Percentiles rank a stretch among this genome's conserved stretches.
Evolutionary conservation across 2,329 filamentous ascomycete genomes (phyloP).

Genomic region (Tolypocladium nubicola): DNA sequence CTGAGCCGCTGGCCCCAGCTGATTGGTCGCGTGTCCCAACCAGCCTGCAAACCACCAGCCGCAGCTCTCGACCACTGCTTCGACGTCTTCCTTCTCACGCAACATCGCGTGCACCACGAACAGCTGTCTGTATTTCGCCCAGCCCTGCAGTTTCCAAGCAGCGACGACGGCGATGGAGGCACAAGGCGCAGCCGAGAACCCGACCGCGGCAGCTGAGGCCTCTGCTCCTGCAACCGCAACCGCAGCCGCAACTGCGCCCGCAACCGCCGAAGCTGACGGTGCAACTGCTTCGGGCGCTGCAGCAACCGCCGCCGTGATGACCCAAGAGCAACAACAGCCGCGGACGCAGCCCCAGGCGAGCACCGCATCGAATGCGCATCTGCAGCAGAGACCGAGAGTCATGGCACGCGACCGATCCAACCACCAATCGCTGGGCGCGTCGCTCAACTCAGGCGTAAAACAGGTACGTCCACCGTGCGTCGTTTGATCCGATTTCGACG

Average conservation of each 20-base stretch:
- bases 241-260: not conserved
- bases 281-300: not conserved
- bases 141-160: not conserved
- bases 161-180: not conserved
- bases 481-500: conserved; percentile 1
- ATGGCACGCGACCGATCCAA: conserved; percentile 43
- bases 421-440: conserved; percentile 55
- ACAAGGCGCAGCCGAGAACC: not conserved
- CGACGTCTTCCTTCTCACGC: not conserved
- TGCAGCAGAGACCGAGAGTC: conserved; percentile 14
- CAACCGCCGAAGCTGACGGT: conserved; percentile 1
- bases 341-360: conserved; percentile 8
- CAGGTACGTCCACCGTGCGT: conserved; percentile 38
- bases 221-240: not conserved
- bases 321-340: not conserved
- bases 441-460: conserved; percentile 55
- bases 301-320: not conserved
- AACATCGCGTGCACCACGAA: not conserved
- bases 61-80: not conserved
- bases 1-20: not conserved
- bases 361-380: conserved; percentile 8
- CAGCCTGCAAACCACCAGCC: not conserved
- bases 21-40: not conserved
- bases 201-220: not conserved
- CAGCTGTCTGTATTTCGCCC: not conserved